phyloP scores from a whole-genome alignment of 306 rosid species.

The Begonia fuchsioides region DNA sequence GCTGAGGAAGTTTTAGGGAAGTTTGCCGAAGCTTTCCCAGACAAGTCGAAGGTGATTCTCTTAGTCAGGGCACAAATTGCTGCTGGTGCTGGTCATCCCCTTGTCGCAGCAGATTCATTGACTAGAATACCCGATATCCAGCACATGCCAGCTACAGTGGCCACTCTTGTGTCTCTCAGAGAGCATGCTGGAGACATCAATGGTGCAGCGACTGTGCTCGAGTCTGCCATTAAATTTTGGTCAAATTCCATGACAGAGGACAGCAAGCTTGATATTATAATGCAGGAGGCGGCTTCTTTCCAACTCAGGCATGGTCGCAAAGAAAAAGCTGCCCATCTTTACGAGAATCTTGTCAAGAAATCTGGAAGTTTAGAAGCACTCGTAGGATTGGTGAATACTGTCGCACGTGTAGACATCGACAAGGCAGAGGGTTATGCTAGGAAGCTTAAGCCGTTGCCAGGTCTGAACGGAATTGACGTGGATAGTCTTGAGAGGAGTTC shows the following conservation, averaged over 20 bases:
- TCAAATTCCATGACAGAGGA: slow-evolving; percentile 79
- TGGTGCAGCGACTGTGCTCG: slow-evolving; percentile 79
- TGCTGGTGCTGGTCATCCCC: slow-evolving; percentile 79
- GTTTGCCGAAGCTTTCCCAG: slow-evolving; percentile 68
- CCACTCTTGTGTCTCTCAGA: slow-evolving; percentile 80
- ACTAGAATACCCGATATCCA: slow-evolving; percentile 68
- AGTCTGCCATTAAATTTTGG: slow-evolving; percentile 90
- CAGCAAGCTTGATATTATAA: slow-evolving; percentile 55
- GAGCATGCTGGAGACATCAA: slow-evolving; percentile 84
- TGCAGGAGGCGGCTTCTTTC: slow-evolving; percentile 92
- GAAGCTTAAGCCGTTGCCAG: slow-evolving; percentile 69
- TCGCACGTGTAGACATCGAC: slow-evolving; percentile 56
- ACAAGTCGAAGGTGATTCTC: slow-evolving; percentile 50
- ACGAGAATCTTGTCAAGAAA: slow-evolving; percentile 78
- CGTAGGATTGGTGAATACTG: slow-evolving; percentile 74
- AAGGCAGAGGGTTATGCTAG: slow-evolving; percentile 89
- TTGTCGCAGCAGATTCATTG: slow-evolving; percentile 80
- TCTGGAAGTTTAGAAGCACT: slow-evolving; percentile 74
- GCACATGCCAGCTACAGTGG: slow-evolving; percentile 90
- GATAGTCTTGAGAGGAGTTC: slow-evolving; percentile 77
- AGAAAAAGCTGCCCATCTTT: slow-evolving; percentile 67
- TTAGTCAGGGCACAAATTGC: slow-evolving; percentile 91
- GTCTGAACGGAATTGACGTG: slow-evolving; percentile 67
- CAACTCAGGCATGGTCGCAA: slow-evolving; percentile 69
- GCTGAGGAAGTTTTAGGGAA: slow-evolving; percentile 80